Percentiles rank a stretch among this genome's conserved stretches.
phyloP scores from a whole-genome alignment of 345 rosid species.

The Populus deltoides region DNA sequence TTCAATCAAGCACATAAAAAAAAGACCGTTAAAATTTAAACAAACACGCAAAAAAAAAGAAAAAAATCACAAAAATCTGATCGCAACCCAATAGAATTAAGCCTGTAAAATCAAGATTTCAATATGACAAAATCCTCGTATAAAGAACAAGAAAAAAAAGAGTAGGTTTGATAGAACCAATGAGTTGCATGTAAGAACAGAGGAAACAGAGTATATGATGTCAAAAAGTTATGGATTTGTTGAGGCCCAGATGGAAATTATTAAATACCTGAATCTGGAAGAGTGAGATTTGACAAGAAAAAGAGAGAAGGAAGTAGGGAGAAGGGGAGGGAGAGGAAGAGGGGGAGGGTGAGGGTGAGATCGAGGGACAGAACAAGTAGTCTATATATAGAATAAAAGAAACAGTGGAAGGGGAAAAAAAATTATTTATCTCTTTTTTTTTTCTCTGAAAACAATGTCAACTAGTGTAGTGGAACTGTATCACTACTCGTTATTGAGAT shows the following conservation, averaged over 20 bases:
- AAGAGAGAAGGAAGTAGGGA: background rate
- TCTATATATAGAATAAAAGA: background rate
- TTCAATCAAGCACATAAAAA: background rate
- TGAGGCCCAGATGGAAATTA: constrained; percentile 11
- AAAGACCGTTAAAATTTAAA: background rate
- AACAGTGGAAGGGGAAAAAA: background rate
- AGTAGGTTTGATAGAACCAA: background rate
- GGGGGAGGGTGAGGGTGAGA: background rate
- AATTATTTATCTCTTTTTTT: background rate
- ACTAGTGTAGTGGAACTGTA: background rate
- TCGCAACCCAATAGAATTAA: constrained; percentile 12
- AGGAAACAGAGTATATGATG: background rate
- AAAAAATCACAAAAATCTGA: constrained; percentile 9
- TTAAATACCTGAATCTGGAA: constrained; percentile 19
- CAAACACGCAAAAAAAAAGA: background rate
- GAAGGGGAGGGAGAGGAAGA: background rate
- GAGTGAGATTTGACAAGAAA: constrained; percentile 1
- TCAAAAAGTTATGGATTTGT: background rate
- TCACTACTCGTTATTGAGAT: too few relatives aligned
- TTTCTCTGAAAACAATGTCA: background rate
- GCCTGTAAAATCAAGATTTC: background rate
- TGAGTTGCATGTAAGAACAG: background rate
- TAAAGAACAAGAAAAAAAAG: background rate
- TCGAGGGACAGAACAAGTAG: background rate
- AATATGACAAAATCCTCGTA: background rate